Evolutionary conservation across 208 protist genomes (phyloP).

Genomic region (Tritrichomonas musculus): DNA sequence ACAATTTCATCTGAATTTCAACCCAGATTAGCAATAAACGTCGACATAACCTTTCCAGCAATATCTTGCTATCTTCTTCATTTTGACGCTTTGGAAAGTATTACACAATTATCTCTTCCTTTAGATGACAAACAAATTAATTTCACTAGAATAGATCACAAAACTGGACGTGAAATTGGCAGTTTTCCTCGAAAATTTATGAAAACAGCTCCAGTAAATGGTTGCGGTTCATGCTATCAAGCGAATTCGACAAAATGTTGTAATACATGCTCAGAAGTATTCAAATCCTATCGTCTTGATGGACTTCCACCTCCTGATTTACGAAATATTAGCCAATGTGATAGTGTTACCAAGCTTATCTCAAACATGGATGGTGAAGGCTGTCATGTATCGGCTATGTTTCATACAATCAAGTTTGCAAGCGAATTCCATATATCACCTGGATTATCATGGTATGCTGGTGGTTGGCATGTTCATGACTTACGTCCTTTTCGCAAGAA

Average conservation of each 20-base stretch:
- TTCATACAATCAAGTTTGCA: background rate
- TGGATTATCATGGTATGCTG: background rate
- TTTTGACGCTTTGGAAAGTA: background rate
- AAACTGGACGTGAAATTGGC: background rate
- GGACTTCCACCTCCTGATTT: background rate
- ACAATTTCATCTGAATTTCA: background rate
- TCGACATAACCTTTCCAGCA: background rate
- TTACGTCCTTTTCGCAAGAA: background rate
- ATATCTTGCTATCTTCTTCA: background rate
- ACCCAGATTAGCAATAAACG: background rate
- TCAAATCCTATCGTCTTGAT: background rate
- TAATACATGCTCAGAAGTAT: background rate
- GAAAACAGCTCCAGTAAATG: background rate
- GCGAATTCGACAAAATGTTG: background rate
- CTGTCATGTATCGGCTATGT: background rate
- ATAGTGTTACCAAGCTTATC: background rate
- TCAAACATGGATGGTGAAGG: background rate
- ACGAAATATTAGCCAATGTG: background rate
- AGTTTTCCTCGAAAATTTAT: background rate
- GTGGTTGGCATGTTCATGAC: conserved; percentile 26
- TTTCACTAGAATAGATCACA: background rate
- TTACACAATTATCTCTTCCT: background rate
- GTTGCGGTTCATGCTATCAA: background rate
- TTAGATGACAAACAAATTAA: background rate
- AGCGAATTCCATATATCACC: background rate